These are phyloP conservation scores for Plasmodium gonderi DNA, from an alignment of 169 alveolate genomes.

Conservation along the genomic window DNA sequence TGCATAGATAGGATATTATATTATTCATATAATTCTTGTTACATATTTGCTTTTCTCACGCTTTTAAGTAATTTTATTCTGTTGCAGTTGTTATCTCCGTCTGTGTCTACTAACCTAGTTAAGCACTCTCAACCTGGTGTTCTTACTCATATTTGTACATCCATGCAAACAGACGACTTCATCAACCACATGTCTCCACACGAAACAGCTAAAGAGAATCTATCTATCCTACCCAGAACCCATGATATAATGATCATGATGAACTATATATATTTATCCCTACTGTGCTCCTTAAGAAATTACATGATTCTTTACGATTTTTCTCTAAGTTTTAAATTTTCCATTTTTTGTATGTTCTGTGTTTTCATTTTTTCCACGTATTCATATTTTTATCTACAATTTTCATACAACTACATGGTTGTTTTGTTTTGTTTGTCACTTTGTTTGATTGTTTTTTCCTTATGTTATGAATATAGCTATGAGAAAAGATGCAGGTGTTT, in stretches of 20 bases:
- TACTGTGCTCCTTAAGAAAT: conserved; percentile 52
- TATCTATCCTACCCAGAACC: not conserved
- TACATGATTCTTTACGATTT: conserved; percentile 60
- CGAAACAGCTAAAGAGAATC: not conserved
- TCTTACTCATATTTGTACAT: no score
- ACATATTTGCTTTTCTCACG: conserved; percentile 12
- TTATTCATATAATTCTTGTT: conserved; percentile 45
- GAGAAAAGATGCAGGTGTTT: conserved; percentile 4
- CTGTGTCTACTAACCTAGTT: not conserved
- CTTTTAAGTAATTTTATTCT: conserved; percentile 22
- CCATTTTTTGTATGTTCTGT: conserved; percentile 29
- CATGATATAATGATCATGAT: not conserved
- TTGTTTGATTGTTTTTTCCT: conserved; percentile 2
- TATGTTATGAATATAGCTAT: conserved; percentile 24
- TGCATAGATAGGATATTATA: conserved; percentile 12
- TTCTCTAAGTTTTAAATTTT: conserved; percentile 22
- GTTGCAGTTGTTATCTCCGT: not conserved
- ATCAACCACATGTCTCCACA: not conserved
- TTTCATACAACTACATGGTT: not conserved
- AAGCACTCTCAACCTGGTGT: not conserved
- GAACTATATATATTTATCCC: conserved; percentile 6
- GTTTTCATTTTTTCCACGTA: not conserved
- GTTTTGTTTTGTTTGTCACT: not conserved
- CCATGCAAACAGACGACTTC: not conserved
- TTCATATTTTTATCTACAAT: not conserved